phyloP scores from a whole-genome alignment of 176 grass and related monocot species.

The Lolium rigidum region DNA sequence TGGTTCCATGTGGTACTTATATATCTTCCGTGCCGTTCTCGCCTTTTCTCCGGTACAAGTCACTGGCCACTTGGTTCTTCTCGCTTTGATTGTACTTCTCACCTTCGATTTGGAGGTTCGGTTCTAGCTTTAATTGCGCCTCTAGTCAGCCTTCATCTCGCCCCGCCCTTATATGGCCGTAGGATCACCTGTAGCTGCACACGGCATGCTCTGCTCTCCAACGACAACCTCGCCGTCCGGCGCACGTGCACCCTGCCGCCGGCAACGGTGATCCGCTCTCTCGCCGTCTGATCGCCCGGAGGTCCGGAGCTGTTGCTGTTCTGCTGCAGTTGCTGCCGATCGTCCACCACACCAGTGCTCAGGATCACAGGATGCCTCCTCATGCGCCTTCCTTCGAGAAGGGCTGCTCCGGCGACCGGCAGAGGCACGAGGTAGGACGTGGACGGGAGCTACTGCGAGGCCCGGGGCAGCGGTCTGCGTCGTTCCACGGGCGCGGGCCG shows the following conservation, averaged over 20 bases:
- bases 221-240: conserved; percentile 14
- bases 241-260: conserved; percentile 22
- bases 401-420: conserved; percentile 28
- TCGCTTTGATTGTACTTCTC: conserved; percentile 5
- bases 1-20: not conserved
- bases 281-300: not conserved
- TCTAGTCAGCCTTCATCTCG: not conserved
- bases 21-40: conserved; percentile 1
- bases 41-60: conserved; percentile 25
- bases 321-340: not conserved
- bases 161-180: conserved; percentile 30
- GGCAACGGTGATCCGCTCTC: conserved; percentile 3
- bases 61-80: not conserved
- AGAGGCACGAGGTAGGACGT: not conserved
- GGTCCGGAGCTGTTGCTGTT: not conserved
- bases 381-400: conserved; percentile 30
- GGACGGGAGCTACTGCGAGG: not conserved
- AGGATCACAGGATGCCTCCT: conserved; percentile 49
- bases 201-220: conserved; percentile 41
- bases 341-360: not conserved
- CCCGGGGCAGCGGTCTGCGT: conserved; percentile 50
- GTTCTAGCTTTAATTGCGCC: conserved; percentile 23
- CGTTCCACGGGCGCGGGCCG: conserved; percentile 64
- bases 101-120: conserved; percentile 16
- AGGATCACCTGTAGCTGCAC: not conserved